A percentile compares a stretch with the other conserved stretches of the same genome.
These are phyloP conservation scores for Vanderwaltozyma polyspora DNA, from an alignment of 805 yeast species.

Conservation along the genomic window DNA sequence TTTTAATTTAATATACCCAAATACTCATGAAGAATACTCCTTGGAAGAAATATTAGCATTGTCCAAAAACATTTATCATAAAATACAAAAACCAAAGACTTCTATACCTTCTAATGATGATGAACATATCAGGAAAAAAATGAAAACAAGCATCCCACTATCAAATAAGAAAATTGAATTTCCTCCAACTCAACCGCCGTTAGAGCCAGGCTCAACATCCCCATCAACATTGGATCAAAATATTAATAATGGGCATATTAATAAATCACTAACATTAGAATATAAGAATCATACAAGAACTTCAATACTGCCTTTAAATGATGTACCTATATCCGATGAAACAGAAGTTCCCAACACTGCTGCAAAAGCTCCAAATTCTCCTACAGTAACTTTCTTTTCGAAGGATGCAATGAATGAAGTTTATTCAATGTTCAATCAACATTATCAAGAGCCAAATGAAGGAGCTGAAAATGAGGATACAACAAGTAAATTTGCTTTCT, in stretches of 20 bases:
- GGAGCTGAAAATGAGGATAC: slow-evolving; percentile 19
- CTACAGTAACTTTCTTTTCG: slow-evolving; percentile 70
- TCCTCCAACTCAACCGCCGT: slow-evolving; percentile 4
- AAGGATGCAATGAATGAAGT: slow-evolving; percentile 68
- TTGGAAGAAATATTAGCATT: slow-evolving; percentile 54
- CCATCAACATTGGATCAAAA: not conserved
- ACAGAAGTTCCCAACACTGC: slow-evolving; percentile 2
- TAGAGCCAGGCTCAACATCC: not conserved
- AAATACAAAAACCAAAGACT: not conserved
- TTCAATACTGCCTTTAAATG: slow-evolving; percentile 37
- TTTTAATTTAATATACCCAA: slow-evolving; percentile 43
- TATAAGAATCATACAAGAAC: slow-evolving; percentile 21
- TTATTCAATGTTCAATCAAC: slow-evolving; percentile 58
- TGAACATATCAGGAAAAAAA: not conserved
- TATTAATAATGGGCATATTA: slow-evolving; percentile 4
- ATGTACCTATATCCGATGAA: slow-evolving; percentile 7
- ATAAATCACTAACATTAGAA: not conserved
- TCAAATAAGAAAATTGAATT: not conserved
- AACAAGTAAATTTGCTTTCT: slow-evolving; percentile 16
- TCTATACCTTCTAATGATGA: not conserved
- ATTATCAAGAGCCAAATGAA: slow-evolving; percentile 12
- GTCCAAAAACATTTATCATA: slow-evolving; percentile 28
- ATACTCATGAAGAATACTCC: slow-evolving; percentile 40
- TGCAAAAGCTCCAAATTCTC: slow-evolving; percentile 38
- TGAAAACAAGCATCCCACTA: not conserved